phyloP scores from a whole-genome alignment of 352 stramenopile species.

The Phytophthora foliorum region DNA sequence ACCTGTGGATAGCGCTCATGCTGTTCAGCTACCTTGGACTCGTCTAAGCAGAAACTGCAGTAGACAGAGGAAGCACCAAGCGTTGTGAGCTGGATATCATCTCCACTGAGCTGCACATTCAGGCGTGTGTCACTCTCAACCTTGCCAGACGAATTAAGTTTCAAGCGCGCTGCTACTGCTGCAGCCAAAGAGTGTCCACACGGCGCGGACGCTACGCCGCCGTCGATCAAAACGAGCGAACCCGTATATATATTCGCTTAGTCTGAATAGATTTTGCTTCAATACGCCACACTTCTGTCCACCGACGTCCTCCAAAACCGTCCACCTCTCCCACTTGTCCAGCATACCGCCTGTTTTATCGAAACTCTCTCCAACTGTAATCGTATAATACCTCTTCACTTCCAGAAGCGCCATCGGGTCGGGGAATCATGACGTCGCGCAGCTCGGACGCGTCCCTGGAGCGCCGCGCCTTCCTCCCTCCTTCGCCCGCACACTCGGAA shows the following conservation, averaged over 20 bases:
- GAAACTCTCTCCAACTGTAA: conserved; percentile 11
- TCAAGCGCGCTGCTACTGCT: neutral
- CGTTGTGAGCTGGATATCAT: too few species aligned
- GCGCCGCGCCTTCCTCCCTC: conserved; percentile 32
- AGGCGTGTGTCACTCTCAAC: too few species aligned
- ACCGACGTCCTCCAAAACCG: neutral
- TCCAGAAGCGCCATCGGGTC: neutral
- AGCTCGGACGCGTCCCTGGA: conserved; percentile 27
- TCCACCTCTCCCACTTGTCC: neutral
- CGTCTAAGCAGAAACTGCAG: conserved; percentile 42
- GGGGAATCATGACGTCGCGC: conserved; percentile 14
- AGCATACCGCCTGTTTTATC: neutral
- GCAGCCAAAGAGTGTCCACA: conserved; percentile 6
- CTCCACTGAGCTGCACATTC: too few species aligned
- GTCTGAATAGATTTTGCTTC: conserved; percentile 48
- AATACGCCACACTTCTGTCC: neutral
- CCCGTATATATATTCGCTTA: conserved; percentile 48
- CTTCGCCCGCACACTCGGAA: conserved; percentile 19
- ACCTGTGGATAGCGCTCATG: conserved; percentile 86
- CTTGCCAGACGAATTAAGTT: too few species aligned
- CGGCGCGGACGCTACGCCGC: conserved; percentile 4
- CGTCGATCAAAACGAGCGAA: conserved; percentile 17
- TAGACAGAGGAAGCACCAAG: neutral
- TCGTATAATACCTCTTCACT: neutral
- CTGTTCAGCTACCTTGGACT: conserved; percentile 79